Conservation (phyloP, 2,329 filamentous ascomycete species). For the Calonectria leucothoes region DNA sequence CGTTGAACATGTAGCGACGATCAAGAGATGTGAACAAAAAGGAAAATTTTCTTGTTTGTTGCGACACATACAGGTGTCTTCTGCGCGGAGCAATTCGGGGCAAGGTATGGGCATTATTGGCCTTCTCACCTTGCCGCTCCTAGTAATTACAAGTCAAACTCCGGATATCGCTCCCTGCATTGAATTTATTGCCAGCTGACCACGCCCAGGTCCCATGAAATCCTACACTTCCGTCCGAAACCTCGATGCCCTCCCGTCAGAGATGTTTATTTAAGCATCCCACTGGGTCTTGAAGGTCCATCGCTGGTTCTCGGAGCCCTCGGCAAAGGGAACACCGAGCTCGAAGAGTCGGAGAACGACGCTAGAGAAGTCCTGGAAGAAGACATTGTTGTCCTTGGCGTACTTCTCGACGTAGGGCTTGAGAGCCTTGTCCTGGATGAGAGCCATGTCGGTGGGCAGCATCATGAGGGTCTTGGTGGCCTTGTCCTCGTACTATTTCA, state of each 20-base stretch:
- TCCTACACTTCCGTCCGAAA: constrained; percentile 18
- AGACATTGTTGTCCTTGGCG: constrained; percentile 88
- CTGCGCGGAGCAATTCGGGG: neutral
- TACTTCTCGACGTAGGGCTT: constrained; percentile 84
- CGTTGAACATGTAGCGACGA: neutral
- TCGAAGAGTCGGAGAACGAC: constrained; percentile 88
- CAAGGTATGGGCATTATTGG: constrained; percentile 13
- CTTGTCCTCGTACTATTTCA: constrained; percentile 82
- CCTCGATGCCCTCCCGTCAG: neutral
- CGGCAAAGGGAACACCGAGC: constrained; percentile 89
- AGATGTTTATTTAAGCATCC: constrained; percentile 42
- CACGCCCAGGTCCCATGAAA: constrained; percentile 31
- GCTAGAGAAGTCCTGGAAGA: constrained; percentile 92
- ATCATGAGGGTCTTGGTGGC: constrained; percentile 93
- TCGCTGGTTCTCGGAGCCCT: constrained; percentile 65
- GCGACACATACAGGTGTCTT: neutral
- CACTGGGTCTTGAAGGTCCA: constrained; percentile 73
- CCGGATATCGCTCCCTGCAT: constrained; percentile 40
- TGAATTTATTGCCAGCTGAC: constrained; percentile 30
- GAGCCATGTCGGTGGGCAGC: constrained; percentile 90
- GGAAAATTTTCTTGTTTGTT: neutral
- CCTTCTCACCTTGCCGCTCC: constrained; percentile 23
- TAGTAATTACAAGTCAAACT: constrained; percentile 42
- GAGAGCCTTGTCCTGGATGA: constrained; percentile 91
- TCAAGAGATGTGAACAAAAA: neutral